These are phyloP conservation scores for Corymbia calophylla DNA, from an alignment of 441 rosid genomes.

Conservation along the genomic window DNA sequence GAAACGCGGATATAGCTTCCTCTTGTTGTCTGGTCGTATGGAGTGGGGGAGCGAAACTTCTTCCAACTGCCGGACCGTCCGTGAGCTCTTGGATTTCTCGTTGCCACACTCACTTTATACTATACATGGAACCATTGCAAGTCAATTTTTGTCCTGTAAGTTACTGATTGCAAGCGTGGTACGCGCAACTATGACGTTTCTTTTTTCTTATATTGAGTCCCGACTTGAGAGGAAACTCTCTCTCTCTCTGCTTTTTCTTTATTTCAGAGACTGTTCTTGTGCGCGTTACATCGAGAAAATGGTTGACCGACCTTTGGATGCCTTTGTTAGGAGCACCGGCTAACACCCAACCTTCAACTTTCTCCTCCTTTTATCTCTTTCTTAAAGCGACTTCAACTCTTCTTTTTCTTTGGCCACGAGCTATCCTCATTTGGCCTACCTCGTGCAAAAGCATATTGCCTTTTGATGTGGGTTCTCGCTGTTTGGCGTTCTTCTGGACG, in stretches of 20 bases:
- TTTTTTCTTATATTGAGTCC: not conserved
- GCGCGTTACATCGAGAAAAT: not conserved
- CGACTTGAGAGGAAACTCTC: not conserved
- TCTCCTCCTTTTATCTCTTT: not conserved
- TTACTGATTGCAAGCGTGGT: not conserved
- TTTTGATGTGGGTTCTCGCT: not conserved
- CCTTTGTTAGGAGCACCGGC: too few species aligned
- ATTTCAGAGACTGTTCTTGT: not conserved
- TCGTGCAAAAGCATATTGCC: not conserved
- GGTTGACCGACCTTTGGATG: not conserved
- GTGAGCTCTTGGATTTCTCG: not conserved
- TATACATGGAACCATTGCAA: not conserved
- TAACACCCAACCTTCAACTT: too few species aligned
- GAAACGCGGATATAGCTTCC: not conserved
- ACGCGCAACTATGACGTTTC: not conserved
- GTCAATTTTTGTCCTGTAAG: not conserved
- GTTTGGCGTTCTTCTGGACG: not conserved
- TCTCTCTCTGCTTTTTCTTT: not conserved
- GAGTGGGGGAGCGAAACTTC: not conserved
- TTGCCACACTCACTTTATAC: not conserved
- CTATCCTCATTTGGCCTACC: not conserved
- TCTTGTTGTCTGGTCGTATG: not conserved
- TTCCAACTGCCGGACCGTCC: not conserved
- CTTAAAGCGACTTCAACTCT: not conserved
- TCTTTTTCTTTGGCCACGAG: not conserved